These are phyloP conservation scores for Nothophaeocryptopus gaeumannii DNA, from an alignment of 2,329 filamentous ascomycete species.

Conservation along the genomic window DNA sequence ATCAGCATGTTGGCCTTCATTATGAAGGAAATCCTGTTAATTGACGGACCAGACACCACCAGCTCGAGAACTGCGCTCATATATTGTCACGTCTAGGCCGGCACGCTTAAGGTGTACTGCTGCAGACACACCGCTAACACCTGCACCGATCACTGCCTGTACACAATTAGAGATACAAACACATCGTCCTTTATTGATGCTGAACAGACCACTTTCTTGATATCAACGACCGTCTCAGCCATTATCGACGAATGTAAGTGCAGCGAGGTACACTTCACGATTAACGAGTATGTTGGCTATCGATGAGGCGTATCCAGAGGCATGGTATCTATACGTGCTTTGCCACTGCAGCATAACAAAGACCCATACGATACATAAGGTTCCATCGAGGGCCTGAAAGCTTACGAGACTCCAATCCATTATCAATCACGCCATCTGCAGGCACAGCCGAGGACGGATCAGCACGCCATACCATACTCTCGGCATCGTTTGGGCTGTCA, in stretches of 20 bases:
- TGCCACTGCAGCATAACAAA: no score
- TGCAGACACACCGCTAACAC: conserved; percentile 50
- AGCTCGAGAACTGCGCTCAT: conserved; percentile 51
- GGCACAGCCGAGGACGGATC: not conserved
- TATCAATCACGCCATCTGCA: conserved; percentile 1
- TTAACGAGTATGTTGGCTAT: no score
- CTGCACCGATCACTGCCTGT: conserved; percentile 51
- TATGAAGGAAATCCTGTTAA: conserved; percentile 21
- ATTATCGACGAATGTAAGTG: no score
- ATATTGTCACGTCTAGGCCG: conserved; percentile 52
- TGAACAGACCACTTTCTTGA: not conserved
- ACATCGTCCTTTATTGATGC: not conserved
- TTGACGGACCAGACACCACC: conserved; percentile 54
- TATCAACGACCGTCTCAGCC: not conserved
- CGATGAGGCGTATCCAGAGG: no score
- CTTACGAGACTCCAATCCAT: not conserved
- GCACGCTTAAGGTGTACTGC: conserved; percentile 47
- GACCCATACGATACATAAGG: no score
- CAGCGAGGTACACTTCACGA: no score
- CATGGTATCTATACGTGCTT: no score
- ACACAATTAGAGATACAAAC: not conserved
- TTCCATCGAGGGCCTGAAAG: not conserved
- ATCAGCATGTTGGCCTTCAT: conserved; percentile 1
- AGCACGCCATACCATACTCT: not conserved
- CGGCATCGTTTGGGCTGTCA: not conserved